Evolutionary conservation across 371 early-diverging fungal genomes (phyloP).

Genomic region (Furculomyces boomerangus): DNA sequence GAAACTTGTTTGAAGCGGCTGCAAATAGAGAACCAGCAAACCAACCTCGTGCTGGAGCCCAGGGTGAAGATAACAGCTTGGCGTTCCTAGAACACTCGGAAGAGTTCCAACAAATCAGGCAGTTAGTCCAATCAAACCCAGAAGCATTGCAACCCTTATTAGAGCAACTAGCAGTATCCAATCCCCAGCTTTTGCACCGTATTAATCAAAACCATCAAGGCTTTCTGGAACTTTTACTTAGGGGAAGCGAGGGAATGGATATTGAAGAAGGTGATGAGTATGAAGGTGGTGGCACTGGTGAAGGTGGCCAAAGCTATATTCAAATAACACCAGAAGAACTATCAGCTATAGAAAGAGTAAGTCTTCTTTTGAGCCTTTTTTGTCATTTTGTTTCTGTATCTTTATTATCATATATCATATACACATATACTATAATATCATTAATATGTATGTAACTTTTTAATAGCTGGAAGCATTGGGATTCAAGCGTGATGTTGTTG

Average conservation of each 20-base stretch:
- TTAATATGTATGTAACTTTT: too few relatives aligned
- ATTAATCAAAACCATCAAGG: slow-evolving; percentile 61
- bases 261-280: slow-evolving; percentile 11
- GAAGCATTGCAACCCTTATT: slow-evolving; percentile 71
- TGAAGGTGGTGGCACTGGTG: slow-evolving; percentile 22
- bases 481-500: slow-evolving; percentile 56
- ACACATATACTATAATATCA: too few relatives aligned
- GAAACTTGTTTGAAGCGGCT: not conserved
- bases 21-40: slow-evolving; percentile 5
- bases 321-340: slow-evolving; percentile 78
- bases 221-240: slow-evolving; percentile 55
- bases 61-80: not conserved
- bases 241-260: not conserved
- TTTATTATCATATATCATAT: too few relatives aligned
- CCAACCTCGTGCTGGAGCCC: not conserved
- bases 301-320: slow-evolving; percentile 38
- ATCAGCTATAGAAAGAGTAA: slow-evolving; percentile 65
- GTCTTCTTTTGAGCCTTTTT: too few relatives aligned
- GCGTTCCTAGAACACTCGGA: slow-evolving; percentile 46
- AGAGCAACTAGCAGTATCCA: slow-evolving; percentile 57
- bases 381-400: too few relatives aligned
- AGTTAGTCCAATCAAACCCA: slow-evolving; percentile 73
- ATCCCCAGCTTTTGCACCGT: slow-evolving; percentile 68
- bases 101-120: slow-evolving; percentile 81
- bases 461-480: slow-evolving; percentile 58